Base-by-base conservation (phyloP, 331 rosid genomes). In the Quercus phellos region DNA sequence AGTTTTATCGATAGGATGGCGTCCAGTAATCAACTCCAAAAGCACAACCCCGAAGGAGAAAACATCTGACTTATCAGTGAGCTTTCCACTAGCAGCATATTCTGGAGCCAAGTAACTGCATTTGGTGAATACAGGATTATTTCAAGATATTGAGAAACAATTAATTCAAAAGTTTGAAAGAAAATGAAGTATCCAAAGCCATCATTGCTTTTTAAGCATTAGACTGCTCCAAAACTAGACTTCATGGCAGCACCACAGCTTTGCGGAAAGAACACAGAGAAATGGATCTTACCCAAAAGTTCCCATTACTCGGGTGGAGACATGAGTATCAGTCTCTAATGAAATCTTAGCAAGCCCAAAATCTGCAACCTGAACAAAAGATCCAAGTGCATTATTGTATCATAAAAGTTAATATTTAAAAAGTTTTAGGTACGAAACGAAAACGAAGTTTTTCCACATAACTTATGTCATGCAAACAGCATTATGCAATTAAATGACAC, bases 41-140 rank as follows among this genome's bases (percentile, higher is more conserved):
- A 87, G 90, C 75, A 87, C 86, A n/a, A 87, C 89, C 46, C 90
- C 90, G 51, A 75, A 85, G 17, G 89, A 87, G 84, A 79, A 87
- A 55, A 87, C 89, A 72, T 87, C 88, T 17, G 90, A 87, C 69
- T 81, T 87, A 27, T 87, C 90, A 46, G 53, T 46, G 53, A 46
- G 53, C 16, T 46, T 46, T 46, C 53, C 53, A 46, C 53, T 46
- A 46, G 53, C 53, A 46, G 53, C 53, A 46, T 46, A 46, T 13
- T 46, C 53, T 46, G 53, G 53, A 46, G 53, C 53, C 53, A 46
- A 0, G 53, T 46, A 46, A 46, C 53, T 46, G 53, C 53, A 46
- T 46, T 46, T 46, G 53, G 53, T 46, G 53, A 46, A 46, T 12
- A 46, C 16, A 46, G 51, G 51, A 46, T 13, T 12, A 12, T 46